These are phyloP conservation scores for Pythium pectinolyticum DNA, from an alignment of 352 stramenopile genomes.

Conservation along the genomic window DNA sequence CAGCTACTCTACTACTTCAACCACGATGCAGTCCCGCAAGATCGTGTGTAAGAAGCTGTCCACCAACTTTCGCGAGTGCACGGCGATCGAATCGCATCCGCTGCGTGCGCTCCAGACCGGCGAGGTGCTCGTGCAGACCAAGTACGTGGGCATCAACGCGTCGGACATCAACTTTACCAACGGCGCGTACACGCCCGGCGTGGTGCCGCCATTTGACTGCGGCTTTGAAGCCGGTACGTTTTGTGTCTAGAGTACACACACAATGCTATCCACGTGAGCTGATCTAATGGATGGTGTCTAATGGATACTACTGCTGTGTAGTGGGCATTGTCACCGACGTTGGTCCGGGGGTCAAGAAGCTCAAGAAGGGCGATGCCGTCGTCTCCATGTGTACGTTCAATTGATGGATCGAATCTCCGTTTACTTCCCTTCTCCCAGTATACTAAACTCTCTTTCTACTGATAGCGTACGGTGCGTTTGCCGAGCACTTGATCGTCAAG, in stretches of 20 bases:
- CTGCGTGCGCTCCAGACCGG: conserved; percentile 40
- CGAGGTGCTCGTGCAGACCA: conserved; percentile 50
- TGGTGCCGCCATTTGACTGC: conserved; percentile 52
- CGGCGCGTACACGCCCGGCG: conserved; percentile 47
- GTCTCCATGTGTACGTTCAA: conserved; percentile 39
- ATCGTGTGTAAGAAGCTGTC: conserved; percentile 81
- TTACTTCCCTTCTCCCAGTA: background rate
- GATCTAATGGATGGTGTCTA: too few species aligned
- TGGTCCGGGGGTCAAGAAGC: conserved; percentile 33
- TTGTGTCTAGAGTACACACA: too few species aligned
- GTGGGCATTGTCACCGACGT: conserved; percentile 39
- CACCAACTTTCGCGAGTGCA: conserved; percentile 79
- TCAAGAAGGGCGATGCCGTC: conserved; percentile 46
- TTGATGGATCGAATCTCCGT: background rate
- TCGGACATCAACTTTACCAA: conserved; percentile 66
- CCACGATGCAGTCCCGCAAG: conserved; percentile 62
- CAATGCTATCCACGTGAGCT: too few species aligned
- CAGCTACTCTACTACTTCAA: background rate
- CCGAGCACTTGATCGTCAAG: conserved; percentile 39
- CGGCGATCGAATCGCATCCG: conserved; percentile 53
- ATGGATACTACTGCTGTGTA: too few species aligned
- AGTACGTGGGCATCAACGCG: conserved; percentile 47
- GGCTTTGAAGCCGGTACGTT: conserved; percentile 56
- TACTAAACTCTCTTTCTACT: background rate
- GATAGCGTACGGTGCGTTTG: conserved; percentile 43